Evolutionary conservation across 2,329 filamentous ascomycete species (phyloP), one percentile per base, ranked within the genome.

Genomic region (Ophiocordyceps camponoti-saundersi): DNA sequence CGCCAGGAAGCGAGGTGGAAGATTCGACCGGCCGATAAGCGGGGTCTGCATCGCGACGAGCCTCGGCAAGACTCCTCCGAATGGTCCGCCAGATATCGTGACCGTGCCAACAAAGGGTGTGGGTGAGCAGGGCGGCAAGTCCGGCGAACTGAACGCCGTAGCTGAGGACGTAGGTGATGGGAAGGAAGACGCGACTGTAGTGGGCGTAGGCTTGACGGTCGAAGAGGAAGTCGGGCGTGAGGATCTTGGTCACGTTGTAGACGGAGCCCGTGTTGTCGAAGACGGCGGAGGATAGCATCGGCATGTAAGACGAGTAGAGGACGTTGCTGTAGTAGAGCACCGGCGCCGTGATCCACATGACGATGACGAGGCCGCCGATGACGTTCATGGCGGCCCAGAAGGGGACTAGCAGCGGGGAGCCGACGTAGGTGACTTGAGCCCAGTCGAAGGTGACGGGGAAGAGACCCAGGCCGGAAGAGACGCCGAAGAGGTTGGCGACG

Each of bases 391-490:
- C 82, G 40, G 85, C 82, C 85, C 86, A 88, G 61, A 90, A 92
- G 0, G 86, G 86, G 0, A 86, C 87, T 16, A 92, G 71, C 7
- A 93, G 68, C 0, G 84, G 87, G 4, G 85, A 92, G 16, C 87
- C 87, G 54, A 93, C 92, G 57, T 90, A 82, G 0, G 87, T 86
- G 51, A 94, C 81, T 58, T 94, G 87, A 1, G 85, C 84, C 87
- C 87, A 94, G 65, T 94, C 87, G 57, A 94, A 93, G 0, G 87
- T 93, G 55, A 94, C 60, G 0, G 87, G 87, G 51, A 93, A 87
- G 32, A 94, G 65, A 1, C 86, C 86, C 15, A 94, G 72, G 2
- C 87, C 87, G 2, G 86, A 90, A n/a, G 79, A 75, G 16, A 90
- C 82, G 16, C 87, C 87, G 57, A 93, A 93, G 52, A 94, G 67